These are phyloP conservation scores for Aspergillus oerlinghausenensis DNA, from an alignment of 2,329 filamentous ascomycete species.

Conservation along the genomic window DNA sequence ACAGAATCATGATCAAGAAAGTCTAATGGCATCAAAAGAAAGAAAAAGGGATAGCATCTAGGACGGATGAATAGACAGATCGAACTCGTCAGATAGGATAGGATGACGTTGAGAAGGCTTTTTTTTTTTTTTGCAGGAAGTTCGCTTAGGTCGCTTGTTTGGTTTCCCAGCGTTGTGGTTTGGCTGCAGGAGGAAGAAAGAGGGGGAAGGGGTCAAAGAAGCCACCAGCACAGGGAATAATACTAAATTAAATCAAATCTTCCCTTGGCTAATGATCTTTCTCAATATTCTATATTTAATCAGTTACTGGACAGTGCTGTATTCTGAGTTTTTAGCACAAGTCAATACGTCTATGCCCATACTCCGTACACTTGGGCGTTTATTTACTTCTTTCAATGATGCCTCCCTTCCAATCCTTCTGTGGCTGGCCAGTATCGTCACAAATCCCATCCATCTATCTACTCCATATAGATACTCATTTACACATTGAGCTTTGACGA, in stretches of 20 bases:
- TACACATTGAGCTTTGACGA: neutral
- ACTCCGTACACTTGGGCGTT: neutral
- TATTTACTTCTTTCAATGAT: neutral
- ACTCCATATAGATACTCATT: neutral
- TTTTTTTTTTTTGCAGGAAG: neutral
- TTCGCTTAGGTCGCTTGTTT: conserved; percentile 11
- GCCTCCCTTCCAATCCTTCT: neutral
- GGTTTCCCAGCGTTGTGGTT: conserved; percentile 28
- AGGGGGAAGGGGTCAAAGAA: conserved; percentile 6
- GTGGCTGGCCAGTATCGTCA: neutral
- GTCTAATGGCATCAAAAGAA: neutral
- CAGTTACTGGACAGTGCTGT: neutral
- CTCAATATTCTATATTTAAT: neutral
- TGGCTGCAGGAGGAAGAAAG: conserved; percentile 25
- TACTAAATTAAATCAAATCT: too few species aligned
- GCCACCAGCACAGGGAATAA: conserved; percentile 3
- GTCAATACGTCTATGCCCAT: neutral
- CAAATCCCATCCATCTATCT: neutral
- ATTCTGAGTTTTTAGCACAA: neutral
- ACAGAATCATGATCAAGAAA: neutral
- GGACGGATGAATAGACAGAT: neutral
- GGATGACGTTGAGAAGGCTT: neutral
- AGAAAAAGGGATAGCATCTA: neutral
- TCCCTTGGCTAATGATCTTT: neutral
- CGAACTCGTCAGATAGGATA: neutral